These are phyloP conservation scores for Ceratopteris richardii DNA, from an alignment of 75 land plant species.

Conservation along the genomic window DNA sequence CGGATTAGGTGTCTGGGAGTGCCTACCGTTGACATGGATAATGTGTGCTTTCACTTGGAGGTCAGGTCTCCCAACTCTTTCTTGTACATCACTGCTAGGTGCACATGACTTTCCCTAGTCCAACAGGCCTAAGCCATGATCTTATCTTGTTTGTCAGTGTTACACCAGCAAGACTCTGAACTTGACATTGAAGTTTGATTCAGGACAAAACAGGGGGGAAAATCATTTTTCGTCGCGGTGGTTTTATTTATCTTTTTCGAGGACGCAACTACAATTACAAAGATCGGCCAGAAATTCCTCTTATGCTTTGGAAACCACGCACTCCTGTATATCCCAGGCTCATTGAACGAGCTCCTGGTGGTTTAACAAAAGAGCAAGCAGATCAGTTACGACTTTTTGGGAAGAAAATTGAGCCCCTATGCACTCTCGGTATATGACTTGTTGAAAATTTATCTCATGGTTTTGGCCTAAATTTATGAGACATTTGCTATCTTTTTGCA, in stretches of 20 bases:
- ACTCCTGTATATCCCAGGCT: conserved; percentile 80
- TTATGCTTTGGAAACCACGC: conserved; percentile 93
- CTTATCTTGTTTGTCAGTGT: no score
- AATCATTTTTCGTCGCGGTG: conserved; percentile 60
- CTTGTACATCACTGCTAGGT: neutral
- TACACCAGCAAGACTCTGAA: no score
- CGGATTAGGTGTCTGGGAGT: conserved; percentile 94
- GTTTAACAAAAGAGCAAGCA: conserved; percentile 73
- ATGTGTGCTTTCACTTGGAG: conserved; percentile 80
- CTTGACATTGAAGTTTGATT: no score
- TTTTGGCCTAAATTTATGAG: no score
- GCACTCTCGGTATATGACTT: conserved; percentile 43
- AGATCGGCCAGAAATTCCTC: conserved; percentile 65
- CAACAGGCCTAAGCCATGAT: no score
- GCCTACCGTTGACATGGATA: conserved; percentile 93
- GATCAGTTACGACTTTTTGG: conserved; percentile 55
- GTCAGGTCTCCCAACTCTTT: conserved; percentile 34
- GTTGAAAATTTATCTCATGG: neutral
- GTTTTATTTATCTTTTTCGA: conserved; percentile 67
- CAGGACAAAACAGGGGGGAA: conserved; percentile 95
- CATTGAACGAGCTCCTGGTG: conserved; percentile 56
- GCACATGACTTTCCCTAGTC: no score
- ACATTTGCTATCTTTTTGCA: conserved; percentile 18
- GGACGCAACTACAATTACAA: conserved; percentile 85
- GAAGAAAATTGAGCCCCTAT: conserved; percentile 49